These are phyloP conservation scores for Ilyonectria robusta DNA, from an alignment of 2,329 filamentous ascomycete genomes.

Conservation along the genomic window DNA sequence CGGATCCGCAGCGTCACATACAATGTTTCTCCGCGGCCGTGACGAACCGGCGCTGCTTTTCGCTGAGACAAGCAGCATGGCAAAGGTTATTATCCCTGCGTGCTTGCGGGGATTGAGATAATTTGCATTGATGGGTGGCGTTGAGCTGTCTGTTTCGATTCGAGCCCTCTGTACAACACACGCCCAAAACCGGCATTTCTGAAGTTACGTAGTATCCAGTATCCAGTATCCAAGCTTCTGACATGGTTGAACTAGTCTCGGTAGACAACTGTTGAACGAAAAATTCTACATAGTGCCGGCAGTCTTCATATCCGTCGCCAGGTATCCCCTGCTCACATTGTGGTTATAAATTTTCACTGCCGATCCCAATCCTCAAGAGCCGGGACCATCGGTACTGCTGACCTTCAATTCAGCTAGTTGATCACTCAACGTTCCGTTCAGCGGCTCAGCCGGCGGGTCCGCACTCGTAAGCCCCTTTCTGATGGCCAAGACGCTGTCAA, in stretches of 20 bases:
- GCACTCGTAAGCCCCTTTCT: slow-evolving; percentile 83
- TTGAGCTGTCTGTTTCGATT: neutral
- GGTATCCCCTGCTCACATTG: neutral
- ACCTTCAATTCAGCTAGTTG: slow-evolving; percentile 41
- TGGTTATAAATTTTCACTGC: neutral
- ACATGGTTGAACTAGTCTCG: slow-evolving; percentile 4
- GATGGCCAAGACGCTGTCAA: slow-evolving; percentile 94
- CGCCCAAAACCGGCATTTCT: neutral
- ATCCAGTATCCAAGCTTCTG: neutral
- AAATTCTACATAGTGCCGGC: neutral
- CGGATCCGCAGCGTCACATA: slow-evolving; percentile 4
- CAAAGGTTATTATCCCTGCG: neutral
- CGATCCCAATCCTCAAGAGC: slow-evolving; percentile 24
- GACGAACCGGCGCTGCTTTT: neutral
- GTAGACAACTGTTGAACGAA: slow-evolving; percentile 14
- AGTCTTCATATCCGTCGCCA: slow-evolving; percentile 5
- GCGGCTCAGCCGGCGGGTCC: slow-evolving; percentile 38
- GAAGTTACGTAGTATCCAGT: neutral
- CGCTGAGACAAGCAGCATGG: slow-evolving; percentile 2
- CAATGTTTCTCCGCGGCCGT: neutral
- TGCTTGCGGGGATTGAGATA: neutral
- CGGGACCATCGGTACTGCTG: slow-evolving; percentile 32
- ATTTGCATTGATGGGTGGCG: neutral
- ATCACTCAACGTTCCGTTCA: slow-evolving; percentile 31
- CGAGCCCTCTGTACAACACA: neutral